phyloP scores from a whole-genome alignment of 2,329 filamentous ascomycete genomes.

The Talaromyces albobiverticillius region DNA sequence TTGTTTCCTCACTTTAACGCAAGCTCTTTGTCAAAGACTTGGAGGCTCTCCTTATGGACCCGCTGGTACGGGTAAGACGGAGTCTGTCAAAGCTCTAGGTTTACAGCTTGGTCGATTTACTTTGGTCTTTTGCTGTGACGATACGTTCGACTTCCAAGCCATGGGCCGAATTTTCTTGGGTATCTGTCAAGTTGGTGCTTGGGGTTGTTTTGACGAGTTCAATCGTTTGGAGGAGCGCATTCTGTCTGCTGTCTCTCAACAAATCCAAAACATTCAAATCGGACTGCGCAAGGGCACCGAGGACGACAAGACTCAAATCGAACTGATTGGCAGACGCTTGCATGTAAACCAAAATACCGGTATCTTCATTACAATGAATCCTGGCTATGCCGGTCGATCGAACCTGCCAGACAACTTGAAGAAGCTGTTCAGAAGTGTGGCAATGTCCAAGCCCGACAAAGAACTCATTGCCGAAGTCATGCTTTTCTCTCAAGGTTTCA shows the following conservation, averaged over 20 bases:
- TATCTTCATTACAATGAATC: slow-evolving; percentile 99
- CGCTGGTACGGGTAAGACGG: slow-evolving; percentile 96
- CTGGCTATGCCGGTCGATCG: slow-evolving; percentile 94
- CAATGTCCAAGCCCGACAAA: slow-evolving; percentile 99
- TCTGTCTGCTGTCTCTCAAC: slow-evolving; percentile 94
- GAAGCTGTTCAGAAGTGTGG: slow-evolving; percentile 98
- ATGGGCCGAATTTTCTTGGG: slow-evolving; percentile 99
- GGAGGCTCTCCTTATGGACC: slow-evolving; percentile 97
- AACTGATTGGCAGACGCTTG: slow-evolving; percentile 87
- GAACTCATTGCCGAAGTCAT: slow-evolving; percentile 99
- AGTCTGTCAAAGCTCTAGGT: slow-evolving; percentile 97
- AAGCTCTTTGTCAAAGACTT: slow-evolving; percentile 89
- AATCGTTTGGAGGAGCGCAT: slow-evolving; percentile 98
- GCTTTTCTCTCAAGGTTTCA: slow-evolving; percentile 99
- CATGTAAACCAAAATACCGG: slow-evolving; percentile 89
- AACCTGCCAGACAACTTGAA: slow-evolving; percentile 98
- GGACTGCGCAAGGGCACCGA: slow-evolving; percentile 81
- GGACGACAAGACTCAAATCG: slow-evolving; percentile 84
- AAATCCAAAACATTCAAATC: slow-evolving; percentile 98
- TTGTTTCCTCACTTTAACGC: slow-evolving; percentile 96
- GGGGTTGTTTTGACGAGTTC: slow-evolving; percentile 99
- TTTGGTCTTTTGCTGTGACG: slow-evolving; percentile 98
- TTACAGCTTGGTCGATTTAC: slow-evolving; percentile 96
- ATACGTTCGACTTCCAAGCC: slow-evolving; percentile 98
- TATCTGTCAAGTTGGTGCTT: slow-evolving; percentile 97